phyloP scores from a whole-genome alignment of 2,329 filamentous ascomycete genomes.

The Diaporthe humulicola region DNA sequence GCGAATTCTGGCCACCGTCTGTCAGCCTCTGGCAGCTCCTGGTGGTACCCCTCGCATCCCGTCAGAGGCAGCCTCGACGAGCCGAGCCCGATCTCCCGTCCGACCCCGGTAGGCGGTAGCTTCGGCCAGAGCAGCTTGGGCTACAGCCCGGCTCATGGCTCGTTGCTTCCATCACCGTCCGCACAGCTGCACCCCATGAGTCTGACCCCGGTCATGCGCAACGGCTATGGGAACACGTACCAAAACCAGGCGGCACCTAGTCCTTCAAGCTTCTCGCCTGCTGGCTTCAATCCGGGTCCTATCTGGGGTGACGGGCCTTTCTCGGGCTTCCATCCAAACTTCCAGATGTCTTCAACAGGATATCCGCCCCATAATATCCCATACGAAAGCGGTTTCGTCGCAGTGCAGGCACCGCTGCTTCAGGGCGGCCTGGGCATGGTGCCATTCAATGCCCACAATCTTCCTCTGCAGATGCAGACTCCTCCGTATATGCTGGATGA shows the following conservation, averaged over 20 bases:
- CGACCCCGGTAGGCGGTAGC: slow-evolving; percentile 23
- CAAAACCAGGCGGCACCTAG: slow-evolving; percentile 52
- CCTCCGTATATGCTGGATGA: slow-evolving; percentile 46
- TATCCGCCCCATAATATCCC: slow-evolving; percentile 52
- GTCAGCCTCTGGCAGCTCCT: slow-evolving; percentile 40
- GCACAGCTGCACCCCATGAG: slow-evolving; percentile 43
- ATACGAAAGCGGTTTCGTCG: slow-evolving; percentile 50
- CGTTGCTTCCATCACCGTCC: slow-evolving; percentile 38
- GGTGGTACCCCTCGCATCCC: slow-evolving; percentile 43
- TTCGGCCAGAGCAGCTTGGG: slow-evolving; percentile 31
- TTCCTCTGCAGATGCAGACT: slow-evolving; percentile 45
- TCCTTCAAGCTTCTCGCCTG: slow-evolving; percentile 56
- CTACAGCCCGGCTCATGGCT: slow-evolving; percentile 36
- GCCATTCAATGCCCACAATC: slow-evolving; percentile 43
- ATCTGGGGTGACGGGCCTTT: slow-evolving; percentile 53
- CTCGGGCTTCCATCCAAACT: slow-evolving; percentile 45
- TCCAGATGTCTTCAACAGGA: slow-evolving; percentile 47
- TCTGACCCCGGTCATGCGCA: slow-evolving; percentile 31
- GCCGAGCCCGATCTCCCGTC: slow-evolving; percentile 12
- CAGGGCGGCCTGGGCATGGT: slow-evolving; percentile 43
- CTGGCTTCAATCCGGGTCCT: slow-evolving; percentile 50
- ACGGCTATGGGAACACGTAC: slow-evolving; percentile 31
- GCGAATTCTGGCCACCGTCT: slow-evolving; percentile 40
- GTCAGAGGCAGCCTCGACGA: slow-evolving; percentile 27
- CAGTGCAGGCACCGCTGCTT: slow-evolving; percentile 47